These are phyloP conservation scores for Penicillium dipodomyicola DNA, from an alignment of 495 filamentous ascomycete genomes.

Conservation along the genomic window DNA sequence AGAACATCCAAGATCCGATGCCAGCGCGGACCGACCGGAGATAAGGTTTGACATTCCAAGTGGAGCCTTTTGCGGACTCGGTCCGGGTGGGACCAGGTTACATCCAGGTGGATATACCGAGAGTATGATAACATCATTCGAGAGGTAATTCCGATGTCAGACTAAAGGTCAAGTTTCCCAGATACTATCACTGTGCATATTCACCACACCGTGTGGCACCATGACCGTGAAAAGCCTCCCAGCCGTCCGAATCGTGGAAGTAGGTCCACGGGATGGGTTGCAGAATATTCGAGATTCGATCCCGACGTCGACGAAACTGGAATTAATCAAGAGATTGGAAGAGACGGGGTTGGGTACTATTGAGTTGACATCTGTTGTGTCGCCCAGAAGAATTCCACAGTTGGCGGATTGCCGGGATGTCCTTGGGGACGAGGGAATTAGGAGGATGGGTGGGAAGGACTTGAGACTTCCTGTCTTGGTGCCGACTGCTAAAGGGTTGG, in stretches of 20 bases:
- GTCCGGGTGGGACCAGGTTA: no score
- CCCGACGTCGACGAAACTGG: constrained; percentile 39
- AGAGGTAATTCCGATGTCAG: no score
- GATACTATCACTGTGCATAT: no score
- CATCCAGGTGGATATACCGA: no score
- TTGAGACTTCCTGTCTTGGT: constrained; percentile 34
- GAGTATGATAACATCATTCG: no score
- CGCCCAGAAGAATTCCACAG: constrained; percentile 42
- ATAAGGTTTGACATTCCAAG: no score
- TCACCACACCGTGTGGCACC: no score
- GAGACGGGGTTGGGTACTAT: constrained; percentile 35
- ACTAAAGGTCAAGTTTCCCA: no score
- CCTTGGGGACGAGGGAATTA: constrained; percentile 15
- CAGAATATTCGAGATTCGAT: constrained; percentile 41
- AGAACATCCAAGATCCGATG: no score
- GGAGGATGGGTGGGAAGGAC: not conserved
- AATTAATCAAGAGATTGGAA: constrained; percentile 37
- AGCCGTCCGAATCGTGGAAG: constrained; percentile 45
- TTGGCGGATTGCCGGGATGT: constrained; percentile 41
- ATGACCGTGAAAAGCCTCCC: not conserved
- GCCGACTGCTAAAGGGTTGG: constrained; percentile 43
- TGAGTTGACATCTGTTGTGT: constrained; percentile 47
- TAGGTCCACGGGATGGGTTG: constrained; percentile 47
- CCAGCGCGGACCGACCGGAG: no score
- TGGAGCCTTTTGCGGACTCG: no score